phyloP scores from a whole-genome alignment of 73 alveolate genomes.

The Paraurostyla sp. region DNA sequence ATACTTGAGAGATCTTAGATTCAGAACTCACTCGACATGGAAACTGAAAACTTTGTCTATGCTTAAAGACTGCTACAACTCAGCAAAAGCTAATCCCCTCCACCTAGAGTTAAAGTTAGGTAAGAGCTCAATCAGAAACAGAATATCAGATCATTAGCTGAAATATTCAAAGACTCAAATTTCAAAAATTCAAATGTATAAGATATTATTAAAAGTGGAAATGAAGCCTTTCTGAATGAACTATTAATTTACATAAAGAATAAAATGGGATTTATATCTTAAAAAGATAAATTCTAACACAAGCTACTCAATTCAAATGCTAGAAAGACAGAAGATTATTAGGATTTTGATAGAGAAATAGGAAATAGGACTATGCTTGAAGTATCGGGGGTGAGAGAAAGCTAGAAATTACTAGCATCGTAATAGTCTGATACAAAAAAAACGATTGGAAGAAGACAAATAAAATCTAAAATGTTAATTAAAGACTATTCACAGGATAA shows the following conservation, averaged over 20 bases:
- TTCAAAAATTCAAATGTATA: background rate
- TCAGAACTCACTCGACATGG: background rate
- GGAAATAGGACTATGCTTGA: too few relatives aligned
- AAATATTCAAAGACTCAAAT: background rate
- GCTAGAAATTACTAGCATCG: too few relatives aligned
- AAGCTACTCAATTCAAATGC: too few relatives aligned
- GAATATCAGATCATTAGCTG: background rate
- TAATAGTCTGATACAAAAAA: too few relatives aligned
- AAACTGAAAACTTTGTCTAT: background rate
- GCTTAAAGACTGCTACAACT: background rate
- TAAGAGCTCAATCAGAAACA: background rate
- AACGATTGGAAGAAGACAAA: background rate
- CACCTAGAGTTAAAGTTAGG: background rate
- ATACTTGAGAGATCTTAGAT: slow-evolving; percentile 21
- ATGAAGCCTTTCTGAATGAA: background rate
- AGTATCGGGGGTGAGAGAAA: too few relatives aligned
- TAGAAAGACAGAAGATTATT: too few relatives aligned
- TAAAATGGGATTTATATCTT: too few relatives aligned
- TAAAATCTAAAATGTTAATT: background rate
- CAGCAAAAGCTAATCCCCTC: background rate
- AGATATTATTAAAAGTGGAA: background rate
- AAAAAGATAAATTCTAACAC: too few relatives aligned
- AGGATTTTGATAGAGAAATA: too few relatives aligned
- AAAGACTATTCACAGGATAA: background rate
- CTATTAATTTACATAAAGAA: too few relatives aligned